Conservation (phyloP, 2,329 filamentous ascomycete species). For the Ophiocordyceps camponoti-leonardi region DNA sequence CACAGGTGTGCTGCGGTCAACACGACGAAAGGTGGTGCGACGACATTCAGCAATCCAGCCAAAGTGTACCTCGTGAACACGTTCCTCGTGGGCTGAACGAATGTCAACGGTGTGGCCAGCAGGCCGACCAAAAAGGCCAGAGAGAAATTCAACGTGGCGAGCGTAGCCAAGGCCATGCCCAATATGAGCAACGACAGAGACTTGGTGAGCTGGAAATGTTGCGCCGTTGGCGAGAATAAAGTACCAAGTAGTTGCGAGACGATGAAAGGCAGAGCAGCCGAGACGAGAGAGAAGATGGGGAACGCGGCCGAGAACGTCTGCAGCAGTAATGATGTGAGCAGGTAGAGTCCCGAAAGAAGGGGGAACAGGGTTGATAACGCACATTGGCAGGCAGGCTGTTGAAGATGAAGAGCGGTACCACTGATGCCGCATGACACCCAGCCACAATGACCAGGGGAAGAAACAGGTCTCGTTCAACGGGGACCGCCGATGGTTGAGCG, state of each 20-base stretch:
- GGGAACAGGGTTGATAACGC: conserved; percentile 15
- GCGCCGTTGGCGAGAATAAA: conserved; percentile 35
- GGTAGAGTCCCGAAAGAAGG: neutral
- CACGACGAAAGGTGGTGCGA: conserved; percentile 44
- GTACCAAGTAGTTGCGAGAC: conserved; percentile 37
- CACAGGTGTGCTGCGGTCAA: conserved; percentile 26
- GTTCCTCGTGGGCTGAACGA: conserved; percentile 35
- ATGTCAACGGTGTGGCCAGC: conserved; percentile 62
- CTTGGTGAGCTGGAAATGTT: conserved; percentile 66
- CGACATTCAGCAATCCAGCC: conserved; percentile 33
- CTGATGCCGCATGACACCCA: conserved; percentile 56
- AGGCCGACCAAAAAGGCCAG: conserved; percentile 75
- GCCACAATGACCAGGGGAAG: conserved; percentile 59
- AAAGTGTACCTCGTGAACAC: conserved; percentile 23
- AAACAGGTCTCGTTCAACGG: conserved; percentile 45
- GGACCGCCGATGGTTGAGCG: neutral
- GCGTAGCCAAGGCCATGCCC: conserved; percentile 78
- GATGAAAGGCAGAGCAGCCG: conserved; percentile 36
- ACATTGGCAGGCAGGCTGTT: conserved; percentile 55
- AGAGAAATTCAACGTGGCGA: conserved; percentile 92
- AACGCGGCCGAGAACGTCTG: conserved; percentile 46
- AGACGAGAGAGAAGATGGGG: conserved; percentile 35
- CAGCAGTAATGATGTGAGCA: neutral
- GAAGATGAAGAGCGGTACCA: conserved; percentile 73
- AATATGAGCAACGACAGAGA: conserved; percentile 85